Base-by-base conservation (phyloP, 176 grass and related monocot genomes). In the Luzula sylvatica region DNA sequence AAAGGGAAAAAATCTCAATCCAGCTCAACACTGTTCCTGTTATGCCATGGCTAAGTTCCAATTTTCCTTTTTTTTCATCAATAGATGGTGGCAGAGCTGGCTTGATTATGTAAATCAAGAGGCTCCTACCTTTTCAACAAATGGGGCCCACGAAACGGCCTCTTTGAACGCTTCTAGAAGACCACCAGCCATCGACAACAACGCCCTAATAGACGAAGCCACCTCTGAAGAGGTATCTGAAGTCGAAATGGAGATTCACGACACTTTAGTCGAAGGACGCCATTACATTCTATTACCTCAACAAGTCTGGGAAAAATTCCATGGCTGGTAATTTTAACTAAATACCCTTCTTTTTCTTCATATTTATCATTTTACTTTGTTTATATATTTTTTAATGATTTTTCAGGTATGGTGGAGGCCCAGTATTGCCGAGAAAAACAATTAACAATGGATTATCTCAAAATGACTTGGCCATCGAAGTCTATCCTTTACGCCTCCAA, bases 11-110 rank as follows among this genome's bases (percentile, higher is more conserved):
- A n/a, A n/a, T n/a, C n/a, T n/a, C n/a, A n/a, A n/a, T n/a, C n/a
- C n/a, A n/a, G n/a, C n/a, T n/a, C n/a, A n/a, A n/a, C n/a, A n/a
- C n/a, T n/a, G n/a, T n/a, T n/a, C n/a, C n/a, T n/a, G n/a, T n/a
- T n/a, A n/a, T n/a, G n/a, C n/a, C n/a, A n/a, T n/a, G n/a, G 9
- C 9, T 35, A 35, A 35, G 7, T 35, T 35, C 30, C 5, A 35
- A 7, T 35, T 0, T 35, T 35, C 30, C 30, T 7, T 35, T 35
- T 35, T n/a, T 7, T 67, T 38, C 7, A 74, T 58, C 70, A n/a
- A n/a, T n/a, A 98, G 93, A 70, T 98, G 93, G 93, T 98, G 93
- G 93, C 93, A 98, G 72, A 72, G 72, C 76, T 98, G 93, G 93
- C 80, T 98, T 61, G 85, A 98, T 62, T 98, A 98, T 49, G 78